Percentiles rank a stretch among this genome's conserved stretches.
These are phyloP conservation scores for Miamiensis avidus DNA, from an alignment of 169 alveolate species.

Conservation along the genomic window DNA sequence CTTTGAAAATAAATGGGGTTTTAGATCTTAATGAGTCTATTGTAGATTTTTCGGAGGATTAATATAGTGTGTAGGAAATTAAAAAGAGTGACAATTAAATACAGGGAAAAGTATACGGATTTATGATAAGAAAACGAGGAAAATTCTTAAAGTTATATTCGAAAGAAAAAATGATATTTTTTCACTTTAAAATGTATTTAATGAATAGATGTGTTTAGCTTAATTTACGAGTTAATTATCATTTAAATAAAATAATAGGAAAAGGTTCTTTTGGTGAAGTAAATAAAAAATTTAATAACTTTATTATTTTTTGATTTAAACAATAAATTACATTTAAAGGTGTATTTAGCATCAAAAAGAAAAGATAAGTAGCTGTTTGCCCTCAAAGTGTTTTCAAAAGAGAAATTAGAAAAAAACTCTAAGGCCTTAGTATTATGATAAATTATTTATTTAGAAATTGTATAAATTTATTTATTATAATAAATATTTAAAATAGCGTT, in stretches of 20 bases:
- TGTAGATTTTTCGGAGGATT: neutral
- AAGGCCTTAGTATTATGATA: neutral
- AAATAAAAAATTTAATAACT: too few species aligned
- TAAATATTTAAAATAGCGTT: too few species aligned
- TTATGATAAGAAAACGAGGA: neutral
- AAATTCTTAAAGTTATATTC: neutral
- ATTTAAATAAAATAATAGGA: neutral
- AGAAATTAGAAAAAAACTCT: too few species aligned
- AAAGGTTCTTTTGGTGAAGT: neutral
- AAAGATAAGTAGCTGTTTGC: neutral
- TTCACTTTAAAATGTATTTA: too few species aligned
- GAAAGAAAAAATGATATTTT: neutral
- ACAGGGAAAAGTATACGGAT: too few species aligned
- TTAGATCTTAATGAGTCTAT: neutral
- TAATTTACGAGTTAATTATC: neutral
- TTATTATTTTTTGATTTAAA: too few species aligned
- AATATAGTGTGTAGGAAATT: too few species aligned
- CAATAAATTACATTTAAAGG: neutral
- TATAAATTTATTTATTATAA: too few species aligned
- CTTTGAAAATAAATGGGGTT: neutral
- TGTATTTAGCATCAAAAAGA: neutral
- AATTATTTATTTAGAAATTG: too few species aligned
- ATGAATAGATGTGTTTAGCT: neutral
- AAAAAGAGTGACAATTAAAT: neutral
- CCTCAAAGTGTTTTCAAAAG: neutral